Base-by-base conservation (phyloP, 225 moss, liverwort and hornwort genomes). In the Ulota crispa region DNA sequence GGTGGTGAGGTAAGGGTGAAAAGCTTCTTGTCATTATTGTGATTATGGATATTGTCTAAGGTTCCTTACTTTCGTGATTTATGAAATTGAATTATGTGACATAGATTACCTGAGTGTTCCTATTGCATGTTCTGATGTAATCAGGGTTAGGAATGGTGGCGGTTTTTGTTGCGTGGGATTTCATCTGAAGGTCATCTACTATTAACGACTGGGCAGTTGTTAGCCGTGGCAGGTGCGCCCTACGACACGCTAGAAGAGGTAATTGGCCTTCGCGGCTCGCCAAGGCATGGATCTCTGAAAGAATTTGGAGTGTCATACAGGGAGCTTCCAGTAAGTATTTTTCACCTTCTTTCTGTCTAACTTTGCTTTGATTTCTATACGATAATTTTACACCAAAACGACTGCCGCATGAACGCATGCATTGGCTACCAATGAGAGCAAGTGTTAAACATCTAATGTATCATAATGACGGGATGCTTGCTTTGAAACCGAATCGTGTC, bases 221-320 rank as follows among this genome's bases (percentile, higher is more conserved):
- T 97, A 91, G 87, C 95, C 63, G 93, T 97, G 80, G 96, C 95
- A 92, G 96, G 96, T 86, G 90, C 95, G 65, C 96, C 96, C 12
- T 97, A 97, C 79, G 96, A 97, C 73, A 97, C 96, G 12, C 65
- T 97, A 42, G 95, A 97, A 83, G 96, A 97, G 88, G 96, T 97
- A 32, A 95, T 97, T 79, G 96, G 95, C 43, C 85, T 95, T 59
- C 95, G 95, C 10, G 96, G 95, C 32, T 87, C 91, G 59, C 80
- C 86, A 75, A 84, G 91, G 75, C 91, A 93, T 76, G 95, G 96
- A 79, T 97, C 96, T 59, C 72, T 97, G 54, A 93, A 84, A 81
- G 95, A 97, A 71, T 97, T 92, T 87, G 95, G 95, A 72, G 93
- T 97, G 60, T 92, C 92, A 16, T 97, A 97, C 39, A 88, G 95